Evolutionary conservation across 495 filamentous ascomycete genomes (phyloP).

Genomic region (Podospora fimiseda): DNA sequence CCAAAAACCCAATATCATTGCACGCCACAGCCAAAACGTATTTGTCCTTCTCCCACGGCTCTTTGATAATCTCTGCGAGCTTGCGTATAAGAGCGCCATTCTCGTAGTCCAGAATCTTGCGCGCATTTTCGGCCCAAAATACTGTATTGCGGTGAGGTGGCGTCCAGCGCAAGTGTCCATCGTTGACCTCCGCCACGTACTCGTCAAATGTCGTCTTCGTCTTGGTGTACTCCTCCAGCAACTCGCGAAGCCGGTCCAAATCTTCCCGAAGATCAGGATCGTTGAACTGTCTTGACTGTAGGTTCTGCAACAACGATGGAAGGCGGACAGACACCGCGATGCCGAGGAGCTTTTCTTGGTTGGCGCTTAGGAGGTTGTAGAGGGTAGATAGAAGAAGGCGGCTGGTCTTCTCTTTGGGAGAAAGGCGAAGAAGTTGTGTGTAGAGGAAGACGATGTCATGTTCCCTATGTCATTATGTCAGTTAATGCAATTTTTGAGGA

Average conservation of each 20-base stretch:
- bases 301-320: constrained; percentile 71
- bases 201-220: constrained; percentile 97
- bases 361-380: constrained; percentile 72
- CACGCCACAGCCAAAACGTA: constrained; percentile 93
- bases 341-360: constrained; percentile 72
- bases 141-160: constrained; percentile 83
- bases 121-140: constrained; percentile 96
- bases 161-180: constrained; percentile 89
- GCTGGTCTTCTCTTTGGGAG: constrained; percentile 97
- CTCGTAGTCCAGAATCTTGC: constrained; percentile 78
- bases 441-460: constrained; percentile 89
- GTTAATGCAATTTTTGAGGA: not conserved
- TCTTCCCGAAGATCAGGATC: constrained; percentile 89
- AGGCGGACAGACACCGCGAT: constrained; percentile 75
- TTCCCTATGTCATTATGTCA: constrained; percentile 49
- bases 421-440: constrained; percentile 79
- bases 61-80: constrained; percentile 78
- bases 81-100: constrained; percentile 74
- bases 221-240: constrained; percentile 89
- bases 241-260: constrained; percentile 62
- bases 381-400: constrained; percentile 84
- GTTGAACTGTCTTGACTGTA: constrained; percentile 74
- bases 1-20: constrained; percentile 84
- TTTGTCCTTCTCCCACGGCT: constrained; percentile 88
- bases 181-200: constrained; percentile 82